Evolutionary conservation across 108 stramenopile genomes (phyloP).

Genomic region (Nitzschia inconspicua): DNA sequence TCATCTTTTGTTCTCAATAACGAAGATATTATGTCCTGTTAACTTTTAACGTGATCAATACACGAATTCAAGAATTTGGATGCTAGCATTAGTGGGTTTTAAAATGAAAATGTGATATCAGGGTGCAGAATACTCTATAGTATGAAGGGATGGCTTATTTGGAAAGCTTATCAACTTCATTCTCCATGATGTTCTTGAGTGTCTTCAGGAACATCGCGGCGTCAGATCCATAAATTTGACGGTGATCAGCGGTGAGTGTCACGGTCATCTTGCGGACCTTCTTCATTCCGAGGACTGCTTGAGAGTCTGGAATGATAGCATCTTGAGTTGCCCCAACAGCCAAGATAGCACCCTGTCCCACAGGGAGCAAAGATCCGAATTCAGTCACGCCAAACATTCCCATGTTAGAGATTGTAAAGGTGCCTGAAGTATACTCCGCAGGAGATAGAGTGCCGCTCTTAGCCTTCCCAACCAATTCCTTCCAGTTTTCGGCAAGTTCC

Average conservation of each 20-base stretch:
- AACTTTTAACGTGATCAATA: too few species aligned
- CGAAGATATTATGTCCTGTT: too few species aligned
- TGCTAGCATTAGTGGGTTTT: neutral
- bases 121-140: neutral
- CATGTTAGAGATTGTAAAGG: conserved; percentile 97
- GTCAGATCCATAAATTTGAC: conserved; percentile 97
- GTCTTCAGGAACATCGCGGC: conserved; percentile 94
- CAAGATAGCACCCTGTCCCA: conserved; percentile 88
- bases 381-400: conserved; percentile 97
- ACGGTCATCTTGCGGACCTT: conserved; percentile 95
- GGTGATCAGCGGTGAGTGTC: conserved; percentile 95
- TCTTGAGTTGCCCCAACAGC: conserved; percentile 92
- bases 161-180: conserved; percentile 43
- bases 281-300: conserved; percentile 85
- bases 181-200: conserved; percentile 91
- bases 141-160: conserved; percentile 15
- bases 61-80: too few species aligned
- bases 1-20: too few species aligned
- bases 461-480: conserved; percentile 86
- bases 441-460: conserved; percentile 77
- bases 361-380: conserved; percentile 95
- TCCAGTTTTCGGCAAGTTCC: conserved; percentile 93
- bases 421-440: conserved; percentile 94
- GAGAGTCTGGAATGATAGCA: conserved; percentile 65
- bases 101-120: neutral